These are phyloP conservation scores for Aphanocladium album DNA, from an alignment of 2,329 filamentous ascomycete species.

Conservation along the genomic window DNA sequence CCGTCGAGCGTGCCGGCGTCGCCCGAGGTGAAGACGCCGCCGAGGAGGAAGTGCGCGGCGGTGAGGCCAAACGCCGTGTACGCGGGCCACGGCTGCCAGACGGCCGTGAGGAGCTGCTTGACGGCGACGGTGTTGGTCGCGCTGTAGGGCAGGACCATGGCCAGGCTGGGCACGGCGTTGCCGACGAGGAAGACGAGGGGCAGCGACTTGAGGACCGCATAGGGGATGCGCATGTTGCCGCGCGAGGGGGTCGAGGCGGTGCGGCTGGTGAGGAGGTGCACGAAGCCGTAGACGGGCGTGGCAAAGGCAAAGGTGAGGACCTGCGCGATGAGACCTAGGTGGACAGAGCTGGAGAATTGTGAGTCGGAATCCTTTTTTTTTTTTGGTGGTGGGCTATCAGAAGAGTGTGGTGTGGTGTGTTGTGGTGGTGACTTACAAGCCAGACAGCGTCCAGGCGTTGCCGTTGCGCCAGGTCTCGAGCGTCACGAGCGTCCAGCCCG, in stretches of 20 bases:
- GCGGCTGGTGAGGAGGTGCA: slow-evolving; percentile 14
- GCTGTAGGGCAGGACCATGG: slow-evolving; percentile 15
- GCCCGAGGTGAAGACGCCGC: background rate
- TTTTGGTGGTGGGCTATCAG: too few species aligned
- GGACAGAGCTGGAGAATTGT: slow-evolving; percentile 7
- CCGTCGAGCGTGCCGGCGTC: background rate
- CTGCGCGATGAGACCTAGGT: slow-evolving; percentile 16
- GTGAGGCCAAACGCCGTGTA: slow-evolving; percentile 16
- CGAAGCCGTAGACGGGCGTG: slow-evolving; percentile 15
- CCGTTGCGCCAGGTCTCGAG: slow-evolving; percentile 20
- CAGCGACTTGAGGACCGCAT: slow-evolving; percentile 14
- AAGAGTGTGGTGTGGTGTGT: too few species aligned
- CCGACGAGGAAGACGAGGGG: slow-evolving; percentile 15
- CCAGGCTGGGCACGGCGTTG: slow-evolving; percentile 14
- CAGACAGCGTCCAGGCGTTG: slow-evolving; percentile 13
- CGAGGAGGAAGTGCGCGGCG: slow-evolving; percentile 1
- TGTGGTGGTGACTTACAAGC: slow-evolving; percentile 14
- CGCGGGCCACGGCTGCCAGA: slow-evolving; percentile 20
- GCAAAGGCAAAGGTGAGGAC: slow-evolving; percentile 18
- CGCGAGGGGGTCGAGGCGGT: slow-evolving; percentile 14
- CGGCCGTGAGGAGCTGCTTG: slow-evolving; percentile 18
- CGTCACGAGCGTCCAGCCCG: slow-evolving; percentile 16
- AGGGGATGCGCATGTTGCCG: slow-evolving; percentile 17
- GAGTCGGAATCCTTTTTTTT: background rate
- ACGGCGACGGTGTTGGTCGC: slow-evolving; percentile 13